Base-by-base conservation (phyloP, 768 basidiomycete species). In the Dentipellis sp. region DNA sequence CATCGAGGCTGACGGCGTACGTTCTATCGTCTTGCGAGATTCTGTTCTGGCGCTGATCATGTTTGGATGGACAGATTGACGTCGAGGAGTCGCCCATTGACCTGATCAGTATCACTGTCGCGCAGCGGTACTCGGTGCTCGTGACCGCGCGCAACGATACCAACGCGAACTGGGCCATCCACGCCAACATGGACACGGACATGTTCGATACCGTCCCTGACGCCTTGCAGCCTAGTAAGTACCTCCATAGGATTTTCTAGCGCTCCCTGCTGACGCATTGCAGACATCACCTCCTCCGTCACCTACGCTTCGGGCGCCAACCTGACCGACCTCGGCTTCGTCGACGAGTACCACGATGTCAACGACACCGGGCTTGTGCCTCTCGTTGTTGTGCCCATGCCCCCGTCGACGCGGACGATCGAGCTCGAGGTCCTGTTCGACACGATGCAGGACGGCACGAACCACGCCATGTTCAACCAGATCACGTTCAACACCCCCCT, bases 81-180 rank as follows among this genome's bases (percentile, higher is more conserved):
- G 77, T 84, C 2, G 78, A 88, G 65, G 83, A 85, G 59, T 86
- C 73, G 40, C 78, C 84, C 0, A 84, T 84, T 59, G 87, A 91
- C 66, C 68, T 87, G 38, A 64, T 97, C 51, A 78, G 81, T 45
- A 56, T 97, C 56, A 77, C 91, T 12, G 92, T 88, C 34, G 94
- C 94, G 0, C 95, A 98, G 69, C 83, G 95, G 17, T 97, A 95
- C 70, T 94, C 94, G 0, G 75, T 99, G 40, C 82, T 97, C 35
- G 91, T 99, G 53, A 86, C 86, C 10, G 94, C 95, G 10, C 82
- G 87, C 50, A 94, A 94, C 69, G 89, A 93, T 60, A 88, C 78
- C 2, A 62, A 53, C 29, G 73, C 79, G 19, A 97, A 99, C 74
- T 98, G 85, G 84, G 82, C 81, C 52, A 82, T 99, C 57, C 90